Percentiles rank a stretch among this genome's conserved stretches.
phyloP scores from a whole-genome alignment of 1,284 basidiomycete genomes.

The Athelia sp. region DNA sequence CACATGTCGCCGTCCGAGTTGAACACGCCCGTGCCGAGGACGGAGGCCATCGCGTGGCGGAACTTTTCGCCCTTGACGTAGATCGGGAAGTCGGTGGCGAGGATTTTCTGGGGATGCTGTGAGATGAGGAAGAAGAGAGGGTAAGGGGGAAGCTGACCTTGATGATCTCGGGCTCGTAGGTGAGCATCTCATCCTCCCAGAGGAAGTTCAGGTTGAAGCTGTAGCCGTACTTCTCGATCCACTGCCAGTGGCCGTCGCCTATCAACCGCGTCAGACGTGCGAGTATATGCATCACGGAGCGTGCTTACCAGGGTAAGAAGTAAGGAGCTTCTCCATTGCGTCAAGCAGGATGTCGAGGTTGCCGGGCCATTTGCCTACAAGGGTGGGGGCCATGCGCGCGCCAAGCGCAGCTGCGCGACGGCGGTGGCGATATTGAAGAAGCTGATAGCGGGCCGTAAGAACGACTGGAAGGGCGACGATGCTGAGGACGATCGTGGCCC shows the following conservation, averaged over 20 bases:
- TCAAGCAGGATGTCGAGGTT: conserved; percentile 23
- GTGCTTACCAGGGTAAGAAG: conserved; percentile 24
- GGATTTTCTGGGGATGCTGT: conserved; percentile 34
- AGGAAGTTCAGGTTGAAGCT: conserved; percentile 22
- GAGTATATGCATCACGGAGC: too few relatives aligned
- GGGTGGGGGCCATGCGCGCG: conserved; percentile 15
- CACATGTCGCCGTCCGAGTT: conserved; percentile 32
- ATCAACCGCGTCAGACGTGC: not conserved
- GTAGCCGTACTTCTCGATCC: conserved; percentile 15
- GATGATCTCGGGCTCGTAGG: conserved; percentile 24
- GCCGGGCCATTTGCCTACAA: conserved; percentile 14
- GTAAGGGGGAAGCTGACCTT: conserved; percentile 24
- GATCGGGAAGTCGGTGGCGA: conserved; percentile 42
- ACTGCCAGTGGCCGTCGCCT: conserved; percentile 13
- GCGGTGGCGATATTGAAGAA: conserved; percentile 7
- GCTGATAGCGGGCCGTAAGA: conserved; percentile 4
- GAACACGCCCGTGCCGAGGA: conserved; percentile 31
- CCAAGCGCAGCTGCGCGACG: conserved; percentile 17
- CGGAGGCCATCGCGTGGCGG: conserved; percentile 28
- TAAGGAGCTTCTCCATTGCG: conserved; percentile 18
- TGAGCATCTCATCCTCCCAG: conserved; percentile 27
- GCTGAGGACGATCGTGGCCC: conserved; percentile 9
- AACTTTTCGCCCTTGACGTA: conserved; percentile 40
- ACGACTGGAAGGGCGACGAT: conserved; percentile 8
- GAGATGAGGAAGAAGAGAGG: conserved; percentile 31